Evolutionary conservation across 192 early-diverging fungal species (phyloP).

Genomic region (Backusella mclennaniae): DNA sequence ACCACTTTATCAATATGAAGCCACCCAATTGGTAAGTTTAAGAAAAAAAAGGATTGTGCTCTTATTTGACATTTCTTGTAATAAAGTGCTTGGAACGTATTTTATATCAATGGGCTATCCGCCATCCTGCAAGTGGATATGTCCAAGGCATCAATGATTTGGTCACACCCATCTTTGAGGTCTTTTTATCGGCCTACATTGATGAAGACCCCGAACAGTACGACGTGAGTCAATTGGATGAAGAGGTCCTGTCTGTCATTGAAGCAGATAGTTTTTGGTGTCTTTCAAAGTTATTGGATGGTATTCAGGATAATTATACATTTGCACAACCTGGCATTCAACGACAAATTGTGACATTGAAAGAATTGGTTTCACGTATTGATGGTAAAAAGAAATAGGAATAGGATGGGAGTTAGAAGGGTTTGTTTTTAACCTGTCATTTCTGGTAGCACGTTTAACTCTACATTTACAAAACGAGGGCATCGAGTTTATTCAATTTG

Average conservation of each 20-base stretch:
- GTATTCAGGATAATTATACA: slow-evolving; percentile 99
- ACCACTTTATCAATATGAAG: slow-evolving; percentile 75
- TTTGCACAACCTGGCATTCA: slow-evolving; percentile 96
- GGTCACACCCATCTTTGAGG: slow-evolving; percentile 93
- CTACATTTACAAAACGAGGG: slow-evolving; percentile 83
- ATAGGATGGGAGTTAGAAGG: no score
- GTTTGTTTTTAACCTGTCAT: background rate
- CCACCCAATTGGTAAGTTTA: slow-evolving; percentile 71
- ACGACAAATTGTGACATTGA: slow-evolving; percentile 82
- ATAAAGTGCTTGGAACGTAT: slow-evolving; percentile 77
- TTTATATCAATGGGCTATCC: slow-evolving; percentile 95
- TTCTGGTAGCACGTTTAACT: slow-evolving; percentile 64
- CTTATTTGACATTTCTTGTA: slow-evolving; percentile 23
- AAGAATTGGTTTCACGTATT: slow-evolving; percentile 90
- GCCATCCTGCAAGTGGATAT: slow-evolving; percentile 98
- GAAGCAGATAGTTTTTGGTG: slow-evolving; percentile 99
- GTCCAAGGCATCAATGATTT: slow-evolving; percentile 99
- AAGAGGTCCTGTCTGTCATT: slow-evolving; percentile 62
- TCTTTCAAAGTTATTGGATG: slow-evolving; percentile 91
- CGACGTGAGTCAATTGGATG: slow-evolving; percentile 45
- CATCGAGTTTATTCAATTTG: slow-evolving; percentile 98
- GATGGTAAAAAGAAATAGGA: slow-evolving; percentile 59
- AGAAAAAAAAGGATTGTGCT: background rate
- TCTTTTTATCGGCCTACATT: slow-evolving; percentile 77
- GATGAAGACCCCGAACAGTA: slow-evolving; percentile 59